Evolutionary conservation across 2,329 filamentous ascomycete genomes (phyloP).

Genomic region (Allantophomopsis lycopodina): DNA sequence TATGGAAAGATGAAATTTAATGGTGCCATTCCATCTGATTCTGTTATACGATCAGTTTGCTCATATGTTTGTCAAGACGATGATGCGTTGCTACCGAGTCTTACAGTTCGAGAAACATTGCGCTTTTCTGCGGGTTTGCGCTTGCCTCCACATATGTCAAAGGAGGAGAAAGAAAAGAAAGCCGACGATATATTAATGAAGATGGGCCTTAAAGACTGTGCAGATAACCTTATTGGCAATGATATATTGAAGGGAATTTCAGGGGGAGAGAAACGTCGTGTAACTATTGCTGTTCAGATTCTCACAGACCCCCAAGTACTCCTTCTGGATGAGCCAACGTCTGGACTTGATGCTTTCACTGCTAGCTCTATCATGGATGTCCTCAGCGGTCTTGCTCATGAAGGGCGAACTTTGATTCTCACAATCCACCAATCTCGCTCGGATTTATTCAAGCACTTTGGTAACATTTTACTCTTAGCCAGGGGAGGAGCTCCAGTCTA

Average conservation of each 20-base stretch:
- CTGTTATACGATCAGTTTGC: constrained; percentile 57
- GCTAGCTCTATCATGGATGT: constrained; percentile 67
- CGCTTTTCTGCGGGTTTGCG: constrained; percentile 58
- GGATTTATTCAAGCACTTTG: constrained; percentile 58
- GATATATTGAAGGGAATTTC: constrained; percentile 67
- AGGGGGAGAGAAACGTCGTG: constrained; percentile 65
- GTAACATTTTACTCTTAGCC: constrained; percentile 57
- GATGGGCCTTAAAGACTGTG: constrained; percentile 67
- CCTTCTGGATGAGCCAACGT: constrained; percentile 64
- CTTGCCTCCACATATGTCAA: constrained; percentile 57
- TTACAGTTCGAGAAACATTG: constrained; percentile 66
- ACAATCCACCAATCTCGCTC: constrained; percentile 69
- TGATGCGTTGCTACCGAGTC: constrained; percentile 57
- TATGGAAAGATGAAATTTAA: constrained; percentile 58
- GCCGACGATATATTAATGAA: constrained; percentile 62
- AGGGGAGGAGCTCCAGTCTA: constrained; percentile 57
- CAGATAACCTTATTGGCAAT: constrained; percentile 59
- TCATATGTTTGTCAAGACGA: constrained; percentile 73
- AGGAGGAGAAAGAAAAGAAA: constrained; percentile 48
- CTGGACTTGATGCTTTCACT: constrained; percentile 65
- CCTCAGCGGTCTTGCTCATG: constrained; percentile 52
- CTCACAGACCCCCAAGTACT: constrained; percentile 62
- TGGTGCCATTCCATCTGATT: constrained; percentile 49
- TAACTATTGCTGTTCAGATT: constrained; percentile 67
- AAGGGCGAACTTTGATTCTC: constrained; percentile 62